phyloP scores from a whole-genome alignment of 1,284 basidiomycete genomes.

The Ceratobasidium sp. region DNA sequence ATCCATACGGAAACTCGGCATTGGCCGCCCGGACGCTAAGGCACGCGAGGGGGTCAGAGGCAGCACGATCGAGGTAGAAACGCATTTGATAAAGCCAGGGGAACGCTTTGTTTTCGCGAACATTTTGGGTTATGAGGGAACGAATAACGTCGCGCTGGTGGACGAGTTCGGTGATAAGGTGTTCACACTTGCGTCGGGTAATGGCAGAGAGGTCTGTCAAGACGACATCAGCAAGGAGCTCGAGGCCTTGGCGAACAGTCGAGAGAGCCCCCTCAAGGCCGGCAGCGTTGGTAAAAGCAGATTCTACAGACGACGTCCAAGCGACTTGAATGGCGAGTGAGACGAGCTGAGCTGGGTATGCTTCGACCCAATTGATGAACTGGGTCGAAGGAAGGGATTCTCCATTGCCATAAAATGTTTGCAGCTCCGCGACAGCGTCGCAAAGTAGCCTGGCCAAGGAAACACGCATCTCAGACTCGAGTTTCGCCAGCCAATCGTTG shows the following conservation, averaged over 20 bases:
- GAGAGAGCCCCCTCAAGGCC: conserved; percentile 73
- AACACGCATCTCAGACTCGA: conserved; percentile 94
- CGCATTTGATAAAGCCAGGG: conserved; percentile 99
- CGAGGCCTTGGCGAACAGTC: conserved; percentile 83
- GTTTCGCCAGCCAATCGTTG: conserved; percentile 95
- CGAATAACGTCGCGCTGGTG: conserved; percentile 97
- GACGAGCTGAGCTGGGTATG: conserved; percentile 94
- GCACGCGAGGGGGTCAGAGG: conserved; percentile 80
- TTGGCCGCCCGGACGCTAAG: conserved; percentile 87
- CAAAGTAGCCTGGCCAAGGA: conserved; percentile 86
- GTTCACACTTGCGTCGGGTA: conserved; percentile 96
- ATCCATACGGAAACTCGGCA: conserved; percentile 95
- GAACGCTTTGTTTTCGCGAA: conserved; percentile 75
- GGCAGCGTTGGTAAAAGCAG: conserved; percentile 64
- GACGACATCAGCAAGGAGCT: conserved; percentile 94
- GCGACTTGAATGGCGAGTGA: conserved; percentile 93
- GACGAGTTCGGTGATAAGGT: conserved; percentile 98
- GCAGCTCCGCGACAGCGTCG: conserved; percentile 79
- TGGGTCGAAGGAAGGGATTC: conserved; percentile 62
- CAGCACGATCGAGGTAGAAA: conserved; percentile 83
- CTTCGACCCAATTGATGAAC: conserved; percentile 90
- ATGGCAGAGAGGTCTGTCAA: conserved; percentile 87
- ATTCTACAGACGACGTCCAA: conserved; percentile 90
- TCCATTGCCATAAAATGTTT: conserved; percentile 78
- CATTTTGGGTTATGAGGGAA: conserved; percentile 72